A percentile compares a stretch with the other conserved stretches of the same genome.
Evolutionary conservation across 257 asterid genomes (phyloP).

Genomic region (Solanum phureja): DNA sequence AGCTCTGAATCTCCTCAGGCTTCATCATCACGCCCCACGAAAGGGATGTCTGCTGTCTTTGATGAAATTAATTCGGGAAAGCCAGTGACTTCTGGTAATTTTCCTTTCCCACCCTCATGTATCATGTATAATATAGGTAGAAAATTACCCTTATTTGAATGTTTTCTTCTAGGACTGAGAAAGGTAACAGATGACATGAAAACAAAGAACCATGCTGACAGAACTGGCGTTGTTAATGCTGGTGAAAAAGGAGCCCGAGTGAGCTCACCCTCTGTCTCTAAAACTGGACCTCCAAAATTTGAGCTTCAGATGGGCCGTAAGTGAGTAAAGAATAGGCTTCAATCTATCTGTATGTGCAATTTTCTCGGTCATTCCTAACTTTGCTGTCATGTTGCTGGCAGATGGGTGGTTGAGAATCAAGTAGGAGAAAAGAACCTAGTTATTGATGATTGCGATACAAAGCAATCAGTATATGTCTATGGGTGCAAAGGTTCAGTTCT

Average conservation of each 20-base stretch:
- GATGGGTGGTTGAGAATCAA: constrained; percentile 99
- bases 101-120: not conserved
- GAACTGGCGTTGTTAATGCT: constrained; percentile 51
- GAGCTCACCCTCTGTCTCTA: constrained; percentile 50
- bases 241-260: constrained; percentile 47
- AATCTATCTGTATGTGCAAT: not conserved
- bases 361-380: constrained; percentile 2
- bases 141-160: not conserved
- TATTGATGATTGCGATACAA: constrained; percentile 90
- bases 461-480: constrained; percentile 81
- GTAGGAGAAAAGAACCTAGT: constrained; percentile 69
- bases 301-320: constrained; percentile 99
- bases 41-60: constrained; percentile 93
- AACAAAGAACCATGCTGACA: constrained; percentile 75
- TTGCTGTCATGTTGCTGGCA: constrained; percentile 20
- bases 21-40: constrained; percentile 74
- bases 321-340: constrained; percentile 42
- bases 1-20: constrained; percentile 53
- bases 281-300: constrained; percentile 78
- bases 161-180: constrained; percentile 52
- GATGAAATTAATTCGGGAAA: constrained; percentile 80
- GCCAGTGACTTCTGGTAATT: constrained; percentile 68
- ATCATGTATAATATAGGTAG: not conserved
- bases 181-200: constrained; percentile 95
- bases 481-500: constrained; percentile 95